Conservation (phyloP, 768 basidiomycete genomes). For the Podaxis sp. region DNA sequence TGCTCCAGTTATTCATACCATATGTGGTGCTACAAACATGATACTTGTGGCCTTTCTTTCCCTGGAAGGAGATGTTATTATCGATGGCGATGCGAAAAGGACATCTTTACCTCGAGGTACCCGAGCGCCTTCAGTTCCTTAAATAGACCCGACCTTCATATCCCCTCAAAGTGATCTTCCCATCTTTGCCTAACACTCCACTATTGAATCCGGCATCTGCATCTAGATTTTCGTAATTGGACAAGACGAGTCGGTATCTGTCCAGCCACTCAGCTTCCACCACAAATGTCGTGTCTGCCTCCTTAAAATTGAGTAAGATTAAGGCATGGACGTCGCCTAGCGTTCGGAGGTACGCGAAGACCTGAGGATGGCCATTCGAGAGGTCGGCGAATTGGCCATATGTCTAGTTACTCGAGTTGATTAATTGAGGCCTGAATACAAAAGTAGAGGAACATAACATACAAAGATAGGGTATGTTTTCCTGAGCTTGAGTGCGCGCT, state of each 20-base stretch:
- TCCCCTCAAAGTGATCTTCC: conserved; percentile 22
- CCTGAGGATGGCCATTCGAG: conserved; percentile 41
- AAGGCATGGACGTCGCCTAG: conserved; percentile 35
- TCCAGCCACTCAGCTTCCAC: conserved; percentile 13
- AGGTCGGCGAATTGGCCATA: conserved; percentile 62
- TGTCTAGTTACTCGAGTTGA: conserved; percentile 34
- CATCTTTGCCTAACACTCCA: not conserved
- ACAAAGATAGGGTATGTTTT: conserved; percentile 58
- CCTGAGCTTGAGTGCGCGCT: conserved; percentile 49
- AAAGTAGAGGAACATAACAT: conserved; percentile 19
- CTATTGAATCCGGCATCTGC: not conserved
- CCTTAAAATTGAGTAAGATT: conserved; percentile 50
- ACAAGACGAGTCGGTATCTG: conserved; percentile 22
- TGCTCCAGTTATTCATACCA: too few relatives aligned
- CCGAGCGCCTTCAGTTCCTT: not conserved
- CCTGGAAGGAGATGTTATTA: not conserved
- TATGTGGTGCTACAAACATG: too few relatives aligned
- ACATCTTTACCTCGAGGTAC: not conserved
- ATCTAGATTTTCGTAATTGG: conserved; percentile 26
- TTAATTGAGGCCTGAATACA: not conserved
- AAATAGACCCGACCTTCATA: conserved; percentile 37
- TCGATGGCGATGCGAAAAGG: not conserved
- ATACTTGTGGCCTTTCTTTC: not conserved
- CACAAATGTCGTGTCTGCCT: conserved; percentile 26
- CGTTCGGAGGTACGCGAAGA: conserved; percentile 55